Evolutionary conservation across 2,329 filamentous ascomycete genomes (phyloP), one percentile per base, ranked within the genome.

Genomic region (Neospermospora avenae): DNA sequence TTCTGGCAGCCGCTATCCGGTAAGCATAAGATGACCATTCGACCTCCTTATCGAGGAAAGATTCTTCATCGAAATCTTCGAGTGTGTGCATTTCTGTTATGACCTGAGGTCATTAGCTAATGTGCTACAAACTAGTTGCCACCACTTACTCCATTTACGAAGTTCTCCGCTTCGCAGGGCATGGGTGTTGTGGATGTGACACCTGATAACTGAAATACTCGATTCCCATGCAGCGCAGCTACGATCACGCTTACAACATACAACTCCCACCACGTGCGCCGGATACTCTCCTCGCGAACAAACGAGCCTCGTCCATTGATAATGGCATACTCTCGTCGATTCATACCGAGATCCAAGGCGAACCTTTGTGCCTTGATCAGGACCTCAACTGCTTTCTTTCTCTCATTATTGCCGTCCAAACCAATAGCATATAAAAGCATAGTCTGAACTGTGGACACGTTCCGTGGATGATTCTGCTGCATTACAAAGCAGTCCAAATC

Each of bases 231-330:
- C 67, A 96, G 85, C 2, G 90, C 90, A 4, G 91, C 89, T 64
- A 95, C 81, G 81, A 96, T 88, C 57, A 87, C 90, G 71, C 96
- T 91, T 16, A 90, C 83, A 11, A 69, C 55, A 56, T 67, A 69
- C 56, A 88, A 74, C 66, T 86, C 91, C 93, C 92, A 96, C 92
- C 92, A 96, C 1, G 92, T 96, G 60, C 93, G 82, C 24, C 91
- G 83, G 82, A 90, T 88, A 71, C 87, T 90, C 74, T 96, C 92
- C 70, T 93, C 90, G 2, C 91, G 72, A 1, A 91, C 78, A 0
- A 84, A 78, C 58, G 88, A 83, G 5, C 84, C 84, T 39, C 81
- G 77, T 20, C 88, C 86, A 66, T 90, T 78, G 3, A 80, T 74
- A 0, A 80, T 74, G 0, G 91, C 87, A 71, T 86, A 96, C 0